A percentile compares a stretch with the other conserved stretches of the same genome.
phyloP scores from a whole-genome alignment of 352 stramenopile species.

The Globisporangium canariense region DNA sequence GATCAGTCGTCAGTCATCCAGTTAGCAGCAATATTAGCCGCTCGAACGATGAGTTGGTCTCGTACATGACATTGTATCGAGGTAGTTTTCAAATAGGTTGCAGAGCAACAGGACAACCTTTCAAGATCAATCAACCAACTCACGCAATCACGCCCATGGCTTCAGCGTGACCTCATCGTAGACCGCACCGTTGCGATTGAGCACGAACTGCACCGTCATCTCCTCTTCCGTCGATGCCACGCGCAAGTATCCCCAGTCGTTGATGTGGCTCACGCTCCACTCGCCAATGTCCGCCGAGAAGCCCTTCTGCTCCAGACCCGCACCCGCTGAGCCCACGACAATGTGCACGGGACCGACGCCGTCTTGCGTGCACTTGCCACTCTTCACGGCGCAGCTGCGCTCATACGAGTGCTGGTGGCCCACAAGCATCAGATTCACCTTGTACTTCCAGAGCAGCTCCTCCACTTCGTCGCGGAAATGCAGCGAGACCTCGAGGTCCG shows the following conservation, averaged over 20 bases:
- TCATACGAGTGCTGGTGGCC: slow-evolving; percentile 93
- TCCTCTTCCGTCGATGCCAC: slow-evolving; percentile 54
- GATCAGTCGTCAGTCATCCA: too few relatives aligned
- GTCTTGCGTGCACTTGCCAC: slow-evolving; percentile 68
- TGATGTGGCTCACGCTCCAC: slow-evolving; percentile 78
- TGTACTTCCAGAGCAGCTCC: slow-evolving; percentile 80
- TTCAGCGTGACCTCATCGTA: slow-evolving; percentile 73
- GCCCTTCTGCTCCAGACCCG: slow-evolving; percentile 54
- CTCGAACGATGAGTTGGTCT: too few relatives aligned
- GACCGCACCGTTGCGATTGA: slow-evolving; percentile 76
- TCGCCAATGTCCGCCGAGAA: slow-evolving; percentile 69
- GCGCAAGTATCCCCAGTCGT: slow-evolving; percentile 76
- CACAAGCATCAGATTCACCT: slow-evolving; percentile 90
- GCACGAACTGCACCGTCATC: slow-evolving; percentile 74
- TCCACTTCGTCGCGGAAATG: slow-evolving; percentile 89
- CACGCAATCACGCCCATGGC: slow-evolving; percentile 38
- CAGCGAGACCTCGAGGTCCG: slow-evolving; percentile 63
- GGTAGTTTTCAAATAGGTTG: too few relatives aligned
- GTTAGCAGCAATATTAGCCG: too few relatives aligned
- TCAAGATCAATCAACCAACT: neutral
- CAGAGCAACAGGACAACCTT: too few relatives aligned
- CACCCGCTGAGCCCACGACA: slow-evolving; percentile 81
- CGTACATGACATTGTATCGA: too few relatives aligned
- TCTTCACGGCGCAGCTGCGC: slow-evolving; percentile 78
- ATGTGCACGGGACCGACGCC: slow-evolving; percentile 82